Evolutionary conservation across 495 filamentous ascomycete genomes (phyloP).

Genomic region (Glutinoglossum americanum): DNA sequence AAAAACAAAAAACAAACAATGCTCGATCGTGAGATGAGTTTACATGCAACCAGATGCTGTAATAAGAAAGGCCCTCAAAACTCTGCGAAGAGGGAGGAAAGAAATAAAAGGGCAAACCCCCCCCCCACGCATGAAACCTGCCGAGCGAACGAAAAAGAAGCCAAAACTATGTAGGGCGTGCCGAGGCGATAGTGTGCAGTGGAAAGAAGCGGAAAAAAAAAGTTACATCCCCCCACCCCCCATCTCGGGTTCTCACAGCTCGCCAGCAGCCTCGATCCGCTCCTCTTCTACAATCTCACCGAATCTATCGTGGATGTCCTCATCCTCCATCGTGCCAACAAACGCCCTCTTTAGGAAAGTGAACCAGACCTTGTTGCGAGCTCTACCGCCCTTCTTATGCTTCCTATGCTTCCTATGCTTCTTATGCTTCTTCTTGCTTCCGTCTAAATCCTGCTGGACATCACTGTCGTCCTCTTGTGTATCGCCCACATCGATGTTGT

Average conservation of each 20-base stretch:
- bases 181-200: too few relatives aligned
- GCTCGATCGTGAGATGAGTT: too few relatives aligned
- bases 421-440: slow-evolving; percentile 9
- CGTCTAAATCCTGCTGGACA: not conserved
- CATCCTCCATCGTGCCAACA: slow-evolving; percentile 42
- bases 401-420: slow-evolving; percentile 13
- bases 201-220: too few relatives aligned
- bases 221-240: too few relatives aligned
- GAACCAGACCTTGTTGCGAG: slow-evolving; percentile 41
- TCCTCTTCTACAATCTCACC: not conserved
- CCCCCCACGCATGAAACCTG: too few relatives aligned
- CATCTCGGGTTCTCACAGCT: not conserved
- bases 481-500: slow-evolving; percentile 5
- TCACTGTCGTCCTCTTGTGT: slow-evolving; percentile 8
- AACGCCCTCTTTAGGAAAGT: slow-evolving; percentile 63
- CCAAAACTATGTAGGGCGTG: too few relatives aligned
- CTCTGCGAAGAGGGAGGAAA: too few relatives aligned
- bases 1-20: too few relatives aligned
- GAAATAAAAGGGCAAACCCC: too few relatives aligned
- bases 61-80: too few relatives aligned
- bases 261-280: not conserved
- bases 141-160: too few relatives aligned
- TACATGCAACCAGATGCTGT: too few relatives aligned
- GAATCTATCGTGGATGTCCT: slow-evolving; percentile 27
- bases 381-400: slow-evolving; percentile 21